Evolutionary conservation across 2,329 filamentous ascomycete genomes (phyloP).

Genomic region (Nigrospora oryzae): DNA sequence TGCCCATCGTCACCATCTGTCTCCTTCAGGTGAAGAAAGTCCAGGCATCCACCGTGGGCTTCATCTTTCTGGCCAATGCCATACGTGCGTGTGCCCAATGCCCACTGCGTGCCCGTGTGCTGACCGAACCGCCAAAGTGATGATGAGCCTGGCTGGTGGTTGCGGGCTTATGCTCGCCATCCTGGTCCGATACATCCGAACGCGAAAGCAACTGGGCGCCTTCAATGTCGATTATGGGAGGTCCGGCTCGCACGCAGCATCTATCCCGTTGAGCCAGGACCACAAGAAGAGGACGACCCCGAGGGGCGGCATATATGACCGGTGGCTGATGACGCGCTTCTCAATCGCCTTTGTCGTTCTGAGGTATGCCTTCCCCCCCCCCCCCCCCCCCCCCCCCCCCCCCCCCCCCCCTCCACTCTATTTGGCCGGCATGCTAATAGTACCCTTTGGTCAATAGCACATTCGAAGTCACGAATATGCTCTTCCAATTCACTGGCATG

Average conservation of each 20-base stretch:
- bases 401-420: too few species aligned
- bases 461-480: conserved; percentile 23
- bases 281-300: conserved; percentile 4
- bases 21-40: conserved; percentile 7
- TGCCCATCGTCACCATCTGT: conserved; percentile 8
- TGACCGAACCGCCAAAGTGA: conserved; percentile 20
- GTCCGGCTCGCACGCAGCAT: conserved; percentile 2
- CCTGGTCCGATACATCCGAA: conserved; percentile 29
- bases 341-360: conserved; percentile 32
- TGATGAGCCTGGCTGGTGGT: conserved; percentile 26
- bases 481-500: conserved; percentile 15
- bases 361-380: conserved; percentile 15
- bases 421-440: too few species aligned
- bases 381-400: too few species aligned
- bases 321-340: conserved; percentile 35
- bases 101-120: not conserved
- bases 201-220: conserved; percentile 20
- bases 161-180: conserved; percentile 28
- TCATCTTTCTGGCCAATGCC: conserved; percentile 9
- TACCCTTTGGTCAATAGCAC: conserved; percentile 14
- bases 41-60: conserved; percentile 5
- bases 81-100: conserved; percentile 3
- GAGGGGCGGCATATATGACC: conserved; percentile 29
- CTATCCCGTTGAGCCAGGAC: conserved; percentile 2
- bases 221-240: conserved; percentile 24